Base-by-base conservation (phyloP, 148 eudicot genomes). In the Persicaria maculosa region DNA sequence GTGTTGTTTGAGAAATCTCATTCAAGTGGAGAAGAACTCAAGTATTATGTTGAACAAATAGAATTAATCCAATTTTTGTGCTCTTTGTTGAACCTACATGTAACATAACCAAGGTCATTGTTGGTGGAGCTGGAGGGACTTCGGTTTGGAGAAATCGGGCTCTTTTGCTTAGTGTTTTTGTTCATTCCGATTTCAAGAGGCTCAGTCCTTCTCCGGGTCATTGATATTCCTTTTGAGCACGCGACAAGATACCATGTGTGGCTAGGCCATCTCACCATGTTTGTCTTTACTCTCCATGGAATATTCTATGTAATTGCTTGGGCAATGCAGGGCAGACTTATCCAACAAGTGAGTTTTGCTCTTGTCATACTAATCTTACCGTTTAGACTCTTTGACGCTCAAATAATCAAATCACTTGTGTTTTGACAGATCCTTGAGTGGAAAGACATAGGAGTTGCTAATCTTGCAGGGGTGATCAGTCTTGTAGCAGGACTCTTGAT, bases 171-270 rank as follows among this genome's bases (percentile, higher is more conserved):
- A 61, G 88, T 86, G 36, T 87, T 93, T 79, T 72, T 93, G 84
- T 93, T 93, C 83, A 80, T 93, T 48, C 96, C 97, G 0, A 76
- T 93, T 68, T 79, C 97, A 69, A 86, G 96, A 72, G 97, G 97
- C 36, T 93, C 97, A 0, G 70, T 90, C 75, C 90, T 93, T 68
- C 88, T 90, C 50, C 93, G 90, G 17, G 82, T 88, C 67, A 77
- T 90, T 78, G 84, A 90, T 65, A 88, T 93, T 52, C 96, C 96
- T 12, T 90, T 88, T 80, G 97, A 93, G 83, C 96, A 90, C 71
- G 93, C 91, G 20, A 84, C 91, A 15, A 81, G 87, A 76, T 93
- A 93, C 79, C 89, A 86, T 25, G 77, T 86, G 68, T 87, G 90
- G 90, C 76, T 87, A 16, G 90, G 86, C 3, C 87, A 87, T 72